phyloP scores from a whole-genome alignment of 148 eudicot species.

The Linanthus parryae region DNA sequence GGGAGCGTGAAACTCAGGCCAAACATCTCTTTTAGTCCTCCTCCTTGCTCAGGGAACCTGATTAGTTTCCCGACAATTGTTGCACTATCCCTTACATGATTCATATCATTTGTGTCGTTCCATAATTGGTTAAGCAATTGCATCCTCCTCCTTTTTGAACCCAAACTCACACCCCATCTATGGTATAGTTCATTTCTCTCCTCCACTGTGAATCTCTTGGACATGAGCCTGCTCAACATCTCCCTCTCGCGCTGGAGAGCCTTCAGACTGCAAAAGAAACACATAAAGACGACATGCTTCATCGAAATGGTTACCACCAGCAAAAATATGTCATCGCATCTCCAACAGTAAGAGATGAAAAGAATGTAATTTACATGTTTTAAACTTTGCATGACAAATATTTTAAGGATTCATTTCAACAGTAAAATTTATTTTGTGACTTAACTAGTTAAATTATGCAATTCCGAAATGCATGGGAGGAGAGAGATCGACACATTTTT shows the following conservation, averaged over 20 bases:
- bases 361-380: too few species aligned
- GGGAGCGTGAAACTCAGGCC: slow-evolving; percentile 82
- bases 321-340: too few species aligned
- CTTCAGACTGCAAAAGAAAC: slow-evolving; percentile 47
- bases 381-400: too few species aligned
- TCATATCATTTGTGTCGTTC: slow-evolving; percentile 45
- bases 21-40: slow-evolving; percentile 74
- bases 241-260: slow-evolving; percentile 64
- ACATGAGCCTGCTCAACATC: slow-evolving; percentile 58
- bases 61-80: slow-evolving; percentile 61
- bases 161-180: slow-evolving; percentile 53
- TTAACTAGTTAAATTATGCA: too few species aligned
- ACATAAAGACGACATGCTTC: too few species aligned
- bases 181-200: slow-evolving; percentile 60
- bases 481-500: too few species aligned
- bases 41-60: slow-evolving; percentile 61
- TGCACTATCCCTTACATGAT: slow-evolving; percentile 52
- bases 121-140: slow-evolving; percentile 64
- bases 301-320: too few species aligned
- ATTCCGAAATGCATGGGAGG: too few species aligned
- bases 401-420: too few species aligned
- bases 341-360: too few species aligned
- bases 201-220: slow-evolving; percentile 49
- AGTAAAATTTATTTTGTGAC: too few species aligned
- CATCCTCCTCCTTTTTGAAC: slow-evolving; percentile 57